Evolutionary conservation across 2,329 filamentous ascomycete species (phyloP), one percentile per base, ranked within the genome.

Genomic region (Fusarium multiceps): DNA sequence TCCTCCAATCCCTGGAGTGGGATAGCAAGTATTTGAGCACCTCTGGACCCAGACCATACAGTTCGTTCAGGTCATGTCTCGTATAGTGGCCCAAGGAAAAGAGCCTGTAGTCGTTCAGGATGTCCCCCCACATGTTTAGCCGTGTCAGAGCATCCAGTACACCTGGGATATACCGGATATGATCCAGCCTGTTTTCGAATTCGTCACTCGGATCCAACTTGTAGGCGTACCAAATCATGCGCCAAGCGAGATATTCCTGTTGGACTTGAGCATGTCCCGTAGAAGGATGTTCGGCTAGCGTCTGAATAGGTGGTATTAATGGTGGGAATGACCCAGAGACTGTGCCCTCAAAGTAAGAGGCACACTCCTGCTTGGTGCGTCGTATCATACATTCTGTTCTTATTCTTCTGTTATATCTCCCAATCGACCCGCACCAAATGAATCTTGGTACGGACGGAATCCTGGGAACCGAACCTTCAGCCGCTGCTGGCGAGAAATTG

Each of bases 231-330:
- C 69, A 73, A 30, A 66, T 28, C 42, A 56, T 61, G 21, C 69
- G 60, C 64, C 64, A 73, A 14, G 67, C 57, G 6, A 72, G 32
- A 32, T 69, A 73, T 16, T 21, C 40, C 41, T 60, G 59, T n/a
- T 47, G 55, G 12, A 72, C 27, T 32, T 60, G 62, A 23, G 69
- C 67, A 21, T 55, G 65, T 18, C 54, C 67, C 4, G 40, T 11
- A 14, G n/a, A 7, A 11, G 56, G 42, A 23, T 11, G 13, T 23
- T 41, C 25, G 10, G 5, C 16, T 32, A 50, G 13, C 13, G 21
- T 21, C 21, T 25, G 23, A 62, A 43, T 6, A 51, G 16, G 13
- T 34, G 28, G 21, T 25, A 30, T 25, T 11, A n/a, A 23, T 13
- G 16, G 21, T 14, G 54, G 40, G 46, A 25, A 51, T 25, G 32